Base-by-base conservation (phyloP, 2,329 filamentous ascomycete species). In the Sphaerulina musiva region DNA sequence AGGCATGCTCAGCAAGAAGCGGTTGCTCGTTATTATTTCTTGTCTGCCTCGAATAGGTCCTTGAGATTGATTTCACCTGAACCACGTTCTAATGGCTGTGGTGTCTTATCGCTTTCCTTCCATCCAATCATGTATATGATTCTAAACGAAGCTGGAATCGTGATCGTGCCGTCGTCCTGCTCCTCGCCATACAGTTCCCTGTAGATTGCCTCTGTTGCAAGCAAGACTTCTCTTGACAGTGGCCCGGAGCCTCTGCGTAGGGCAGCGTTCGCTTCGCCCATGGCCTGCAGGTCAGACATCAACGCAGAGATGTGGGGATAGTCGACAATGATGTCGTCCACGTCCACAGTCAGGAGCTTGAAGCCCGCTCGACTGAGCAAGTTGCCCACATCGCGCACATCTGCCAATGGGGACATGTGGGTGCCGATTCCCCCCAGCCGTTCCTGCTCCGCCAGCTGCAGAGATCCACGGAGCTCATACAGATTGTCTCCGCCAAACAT, bases 41-140 rank as follows among this genome's bases (percentile, higher is more conserved):
- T 48, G 43, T 67, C 68, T n/a, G 74, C 70, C 58, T 78, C 82
- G 17, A 87, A 69, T 14, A 95, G 77, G 70, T 97, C 91, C 71
- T 93, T 95, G 59, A 98, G 78, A 70, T 87, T 95, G 41, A 95
- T 75, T 68, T 95, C 79, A 8, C 89, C 93, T 60, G 86, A 95
- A 0, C 93, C 93, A 62, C 93, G 81, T 61, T 85, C 74, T 54
- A 97, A 73, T 4, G 93, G 91, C 72, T 92, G 78, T 2, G 85
- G 78, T 73, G 97, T 91, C 50, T 84, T 81, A 31, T 80, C 79
- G 1, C 87, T 85, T 62, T 91, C 87, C 69, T 92, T 95, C 93
- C 93, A 98, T 0, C 93, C 93, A 72, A 98, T 98, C 91, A 97
- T 96, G 71, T 93, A 95, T 58, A 98, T 96, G 63, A 95, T 80